A percentile compares a stretch with the other conserved stretches of the same genome.
Evolutionary conservation across 139 green algal species (phyloP).

Genomic region (Trebouxia sp.): DNA sequence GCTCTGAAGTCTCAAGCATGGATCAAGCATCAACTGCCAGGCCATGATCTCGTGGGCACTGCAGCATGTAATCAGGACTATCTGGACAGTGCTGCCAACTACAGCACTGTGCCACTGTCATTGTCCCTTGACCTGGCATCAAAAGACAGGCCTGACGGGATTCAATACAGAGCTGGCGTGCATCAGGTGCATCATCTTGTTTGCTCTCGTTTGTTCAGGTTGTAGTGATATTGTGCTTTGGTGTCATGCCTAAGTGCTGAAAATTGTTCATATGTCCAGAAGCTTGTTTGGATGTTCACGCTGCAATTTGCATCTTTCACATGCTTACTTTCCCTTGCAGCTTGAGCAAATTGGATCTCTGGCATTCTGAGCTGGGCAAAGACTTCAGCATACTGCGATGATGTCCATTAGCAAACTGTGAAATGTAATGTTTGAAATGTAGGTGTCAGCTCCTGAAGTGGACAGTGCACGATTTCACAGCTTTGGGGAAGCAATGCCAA

Average conservation of each 20-base stretch:
- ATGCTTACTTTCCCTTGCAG: no score
- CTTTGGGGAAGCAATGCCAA: background rate
- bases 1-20: slow-evolving; percentile 19
- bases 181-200: slow-evolving; percentile 49
- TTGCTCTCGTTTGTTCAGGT: no score
- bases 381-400: background rate
- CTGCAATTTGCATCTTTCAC: no score
- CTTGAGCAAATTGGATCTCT: no score
- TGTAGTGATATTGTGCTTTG: no score
- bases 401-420: no score
- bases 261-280: no score
- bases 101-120: slow-evolving; percentile 44
- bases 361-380: background rate
- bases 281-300: no score
- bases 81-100: slow-evolving; percentile 45
- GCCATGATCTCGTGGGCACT: slow-evolving; percentile 42
- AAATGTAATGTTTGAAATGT: background rate
- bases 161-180: slow-evolving; percentile 61
- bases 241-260: no score
- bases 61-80: slow-evolving; percentile 41
- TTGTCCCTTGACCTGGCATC: slow-evolving; percentile 46
- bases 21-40: slow-evolving; percentile 34
- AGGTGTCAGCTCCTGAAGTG: slow-evolving; percentile 21
- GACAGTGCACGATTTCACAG: background rate
- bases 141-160: slow-evolving; percentile 51